These are phyloP conservation scores for Cinnamomum micranthum DNA, from an alignment of 164 flowering plant species.

Conservation along the genomic window DNA sequence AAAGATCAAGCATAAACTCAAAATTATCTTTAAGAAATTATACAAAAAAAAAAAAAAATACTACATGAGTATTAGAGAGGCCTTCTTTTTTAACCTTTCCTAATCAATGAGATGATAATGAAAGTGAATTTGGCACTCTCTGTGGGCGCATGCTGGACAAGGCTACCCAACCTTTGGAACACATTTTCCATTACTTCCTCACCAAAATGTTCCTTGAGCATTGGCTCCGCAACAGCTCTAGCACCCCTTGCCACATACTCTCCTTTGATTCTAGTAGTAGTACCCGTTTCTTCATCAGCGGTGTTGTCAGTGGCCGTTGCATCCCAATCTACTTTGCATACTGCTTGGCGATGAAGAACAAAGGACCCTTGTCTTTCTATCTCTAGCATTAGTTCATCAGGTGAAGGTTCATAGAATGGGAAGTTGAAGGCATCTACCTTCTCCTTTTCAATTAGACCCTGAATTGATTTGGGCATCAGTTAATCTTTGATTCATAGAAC, in stretches of 20 bases:
- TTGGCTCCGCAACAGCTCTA: slow-evolving; percentile 50
- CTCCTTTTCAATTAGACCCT: slow-evolving; percentile 45
- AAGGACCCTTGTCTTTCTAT: slow-evolving; percentile 49
- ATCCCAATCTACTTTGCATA: slow-evolving; percentile 39
- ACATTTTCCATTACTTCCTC: slow-evolving; percentile 32
- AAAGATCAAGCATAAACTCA: no score
- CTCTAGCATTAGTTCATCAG: slow-evolving; percentile 33
- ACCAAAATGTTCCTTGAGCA: slow-evolving; percentile 46
- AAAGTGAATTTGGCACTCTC: slow-evolving; percentile 16
- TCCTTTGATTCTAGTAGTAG: slow-evolving; percentile 7
- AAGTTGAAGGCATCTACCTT: slow-evolving; percentile 43
- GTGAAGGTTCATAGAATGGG: slow-evolving; percentile 46
- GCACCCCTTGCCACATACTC: slow-evolving; percentile 32
- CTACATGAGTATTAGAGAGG: no score
- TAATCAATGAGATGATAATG: slow-evolving; percentile 32
- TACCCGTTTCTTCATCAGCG: neutral
- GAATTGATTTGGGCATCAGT: neutral
- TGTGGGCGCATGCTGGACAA: slow-evolving; percentile 23
- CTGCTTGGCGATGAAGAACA: slow-evolving; percentile 20
- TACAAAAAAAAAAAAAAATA: no score
- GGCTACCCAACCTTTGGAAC: slow-evolving; percentile 30
- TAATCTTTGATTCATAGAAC: no score
- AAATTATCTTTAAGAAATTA: no score
- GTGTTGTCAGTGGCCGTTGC: slow-evolving; percentile 4
- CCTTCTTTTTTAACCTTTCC: slow-evolving; percentile 7